Percentiles rank a stretch among this genome's conserved stretches.
phyloP scores from a whole-genome alignment of 2,329 filamentous ascomycete genomes.

The Aspergillus terreus region DNA sequence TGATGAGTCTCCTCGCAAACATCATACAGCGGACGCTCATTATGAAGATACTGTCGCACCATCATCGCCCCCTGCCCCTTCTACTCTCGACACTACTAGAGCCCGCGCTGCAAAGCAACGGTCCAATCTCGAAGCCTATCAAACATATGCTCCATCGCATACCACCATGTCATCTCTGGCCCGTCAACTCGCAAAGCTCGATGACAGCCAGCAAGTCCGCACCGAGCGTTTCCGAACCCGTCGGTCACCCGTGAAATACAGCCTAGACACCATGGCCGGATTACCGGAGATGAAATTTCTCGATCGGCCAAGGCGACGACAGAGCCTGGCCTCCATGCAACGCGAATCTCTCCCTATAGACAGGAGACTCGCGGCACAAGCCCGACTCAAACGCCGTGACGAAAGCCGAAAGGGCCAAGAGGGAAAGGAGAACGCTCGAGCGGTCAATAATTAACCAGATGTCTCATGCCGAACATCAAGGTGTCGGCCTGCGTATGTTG shows the following conservation, averaged over 20 bases:
- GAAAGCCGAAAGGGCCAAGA: slow-evolving; percentile 21
- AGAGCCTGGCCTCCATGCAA: slow-evolving; percentile 19
- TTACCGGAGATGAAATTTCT: slow-evolving; percentile 14
- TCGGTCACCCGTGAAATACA: slow-evolving; percentile 25
- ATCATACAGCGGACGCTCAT: slow-evolving; percentile 7
- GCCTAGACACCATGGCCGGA: slow-evolving; percentile 26
- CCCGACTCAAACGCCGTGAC: slow-evolving; percentile 30
- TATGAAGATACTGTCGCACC: slow-evolving; percentile 20
- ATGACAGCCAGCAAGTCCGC: slow-evolving; percentile 17
- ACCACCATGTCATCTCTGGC: slow-evolving; percentile 25
- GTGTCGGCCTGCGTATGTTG: background rate
- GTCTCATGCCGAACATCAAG: background rate
- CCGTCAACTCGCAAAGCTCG: slow-evolving; percentile 14
- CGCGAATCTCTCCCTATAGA: slow-evolving; percentile 29
- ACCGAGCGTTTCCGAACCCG: slow-evolving; percentile 21
- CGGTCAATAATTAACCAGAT: slow-evolving; percentile 5
- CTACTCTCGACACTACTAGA: slow-evolving; percentile 20
- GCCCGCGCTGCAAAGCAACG: slow-evolving; percentile 18
- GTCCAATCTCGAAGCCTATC: slow-evolving; percentile 19
- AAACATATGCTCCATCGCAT: slow-evolving; percentile 19
- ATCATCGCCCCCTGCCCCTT: slow-evolving; percentile 30
- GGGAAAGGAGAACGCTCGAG: slow-evolving; percentile 32
- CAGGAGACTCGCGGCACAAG: slow-evolving; percentile 31
- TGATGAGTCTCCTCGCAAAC: slow-evolving; percentile 18
- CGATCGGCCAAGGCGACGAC: slow-evolving; percentile 19